Evolutionary conservation across 2,329 filamentous ascomycete genomes (phyloP), one percentile per base, ranked within the genome.

Genomic region (Furcasterigmium furcatum): DNA sequence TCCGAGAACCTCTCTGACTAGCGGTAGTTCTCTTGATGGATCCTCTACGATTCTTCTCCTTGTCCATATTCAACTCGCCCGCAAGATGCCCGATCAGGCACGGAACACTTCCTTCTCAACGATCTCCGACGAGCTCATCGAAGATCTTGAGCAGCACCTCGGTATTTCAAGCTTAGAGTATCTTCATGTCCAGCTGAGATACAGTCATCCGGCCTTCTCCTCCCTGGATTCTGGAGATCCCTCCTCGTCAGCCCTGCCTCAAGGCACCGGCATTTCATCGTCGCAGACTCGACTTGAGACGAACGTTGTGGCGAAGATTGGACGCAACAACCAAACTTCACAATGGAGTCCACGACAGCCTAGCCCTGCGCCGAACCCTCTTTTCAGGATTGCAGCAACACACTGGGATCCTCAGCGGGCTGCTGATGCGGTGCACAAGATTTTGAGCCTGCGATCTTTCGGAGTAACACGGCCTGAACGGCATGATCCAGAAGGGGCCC

Each of bases 131-230:
- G 69, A 77, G 34, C 63, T 84, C 25, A 79, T 85, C 14, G 71
- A 77, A 20, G 77, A 83, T 46, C 65, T 85, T 10, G 78, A 84
- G 54, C 63, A 67, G 24, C 72, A 82, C 45, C 71, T 85, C 3
- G 78, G 79, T 24, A 66, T 70, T 43, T 65, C 65, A 4, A 59
- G 59, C 18, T 68, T 67, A 14, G 67, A 73, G 27, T 84, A 79
- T 51, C 60, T 84, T 41, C 69, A 69, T 4, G 65, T 84, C 14
- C 65, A 66, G 18, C 52, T 84, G 8, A 72, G 64, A 7, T 85
- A 84, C 54, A 66, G 67, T 3, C 79, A 84, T 54, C 79, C 80
- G 1, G 75, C 70, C 0, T 82, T 84, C 55, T 69, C 73, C 1
- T 57, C 63, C 16, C 58, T 58, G 12, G 57, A 46, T 9, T 47